Base-by-base conservation (phyloP, 208 protist species). In the Acanthamoeba royreba region DNA sequence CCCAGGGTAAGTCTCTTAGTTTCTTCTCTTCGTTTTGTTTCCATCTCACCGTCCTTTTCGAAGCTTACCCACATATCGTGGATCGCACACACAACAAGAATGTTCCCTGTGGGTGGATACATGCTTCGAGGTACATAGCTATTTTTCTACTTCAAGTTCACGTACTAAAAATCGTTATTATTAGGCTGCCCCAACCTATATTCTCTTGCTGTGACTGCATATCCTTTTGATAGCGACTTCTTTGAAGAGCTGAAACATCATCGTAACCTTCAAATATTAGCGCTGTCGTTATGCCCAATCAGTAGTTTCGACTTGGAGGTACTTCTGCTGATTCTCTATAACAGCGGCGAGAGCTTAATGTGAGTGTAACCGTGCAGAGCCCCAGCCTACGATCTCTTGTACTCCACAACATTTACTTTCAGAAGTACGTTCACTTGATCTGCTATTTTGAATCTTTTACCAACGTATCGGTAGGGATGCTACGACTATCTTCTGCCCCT, bases 181-280 rank as follows among this genome's bases (percentile, higher is more conserved):
- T 13, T n/a, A 55, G 74, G 77, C 13, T 86, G 77, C 40, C 77
- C 77, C n/a, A 86, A 86, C 33, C 40, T 86, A 19, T 86, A 40
- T 33, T 86, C 77, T 11, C 40, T 86, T 7, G 45, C 77, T n/a
- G 42, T 86, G 28, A 58, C 77, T 5, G 47, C 47, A 25, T 55
- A 86, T 33, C 45, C 45, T 4, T 55, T 86, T 43, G 47, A 86
- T 28, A 55, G 31, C n/a, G 77, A 47, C 13, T 86, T 86, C 28
- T 86, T 86, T 43, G 77, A 86, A 43, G 77, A 47, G 28, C 77
- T 86, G n/a, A 86, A 86, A 33, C 77, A 86, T 1, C 77, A 86
- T 33, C 28, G 13, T 0, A 52, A 15, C 28, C 77, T 86, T 33
- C 19, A 47, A n/a, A 55, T 55, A 4, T 35, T 74, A 11, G 35